Evolutionary conservation across 2,329 filamentous ascomycete species (phyloP).

Genomic region (Colletotrichum godetiae): DNA sequence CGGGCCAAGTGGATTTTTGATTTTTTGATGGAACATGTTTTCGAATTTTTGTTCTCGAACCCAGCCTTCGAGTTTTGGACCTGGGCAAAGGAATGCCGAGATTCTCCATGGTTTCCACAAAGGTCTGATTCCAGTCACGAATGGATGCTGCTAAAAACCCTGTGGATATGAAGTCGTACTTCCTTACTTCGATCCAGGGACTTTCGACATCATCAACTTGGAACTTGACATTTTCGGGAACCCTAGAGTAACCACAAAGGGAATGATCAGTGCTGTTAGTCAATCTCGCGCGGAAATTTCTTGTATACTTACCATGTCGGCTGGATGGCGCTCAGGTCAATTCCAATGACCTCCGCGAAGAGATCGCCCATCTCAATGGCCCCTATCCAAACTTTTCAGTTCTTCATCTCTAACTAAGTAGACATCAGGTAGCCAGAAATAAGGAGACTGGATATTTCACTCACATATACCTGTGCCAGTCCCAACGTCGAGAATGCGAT

Average conservation of each 20-base stretch:
- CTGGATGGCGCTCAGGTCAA: constrained; percentile 75
- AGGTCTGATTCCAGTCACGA: constrained; percentile 43
- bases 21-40: constrained; percentile 43
- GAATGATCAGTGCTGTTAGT: too few relatives aligned
- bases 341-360: constrained; percentile 70
- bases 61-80: constrained; percentile 38
- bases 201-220: constrained; percentile 73
- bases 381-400: constrained; percentile 39
- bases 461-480: constrained; percentile 61
- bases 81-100: constrained; percentile 51
- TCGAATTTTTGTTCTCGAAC: constrained; percentile 50
- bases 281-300: too few relatives aligned
- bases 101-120: constrained; percentile 43
- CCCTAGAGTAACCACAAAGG: constrained; percentile 49
- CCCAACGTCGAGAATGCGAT: constrained; percentile 48
- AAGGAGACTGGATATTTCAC: too few relatives aligned
- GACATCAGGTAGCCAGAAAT: too few relatives aligned
- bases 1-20: too few relatives aligned
- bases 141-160: constrained; percentile 41
- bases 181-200: constrained; percentile 2
- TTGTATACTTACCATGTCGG: constrained; percentile 45
- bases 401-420: too few relatives aligned
- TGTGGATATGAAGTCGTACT: constrained; percentile 32
- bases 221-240: constrained; percentile 81
- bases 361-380: constrained; percentile 73